Percentiles rank a stretch among this genome's conserved stretches.
Conservation (phyloP, 306 rosid species). For the Vachellia collinsii region DNA sequence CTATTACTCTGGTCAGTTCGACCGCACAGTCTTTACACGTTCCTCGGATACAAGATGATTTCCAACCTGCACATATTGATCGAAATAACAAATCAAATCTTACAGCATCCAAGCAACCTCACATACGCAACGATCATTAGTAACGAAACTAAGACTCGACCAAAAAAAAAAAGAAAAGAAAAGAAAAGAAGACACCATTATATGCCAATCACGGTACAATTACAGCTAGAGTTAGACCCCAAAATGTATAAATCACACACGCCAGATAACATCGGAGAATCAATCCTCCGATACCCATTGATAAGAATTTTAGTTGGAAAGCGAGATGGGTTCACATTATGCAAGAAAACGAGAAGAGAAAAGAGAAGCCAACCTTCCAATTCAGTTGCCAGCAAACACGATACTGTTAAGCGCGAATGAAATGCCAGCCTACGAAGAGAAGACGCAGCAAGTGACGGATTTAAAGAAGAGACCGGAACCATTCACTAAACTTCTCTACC, state of each 20-base stretch:
- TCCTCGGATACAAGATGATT: background rate
- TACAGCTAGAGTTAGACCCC: background rate
- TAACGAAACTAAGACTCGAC: background rate
- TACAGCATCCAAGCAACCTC: background rate
- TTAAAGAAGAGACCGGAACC: background rate
- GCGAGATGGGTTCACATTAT: background rate
- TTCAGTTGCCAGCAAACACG: background rate
- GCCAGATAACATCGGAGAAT: background rate
- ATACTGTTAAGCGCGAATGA: background rate
- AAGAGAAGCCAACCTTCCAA: background rate
- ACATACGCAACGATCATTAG: background rate
- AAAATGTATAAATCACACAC: background rate
- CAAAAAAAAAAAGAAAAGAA: too few relatives aligned
- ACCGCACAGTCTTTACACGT: background rate
- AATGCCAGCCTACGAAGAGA: background rate
- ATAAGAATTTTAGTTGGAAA: background rate
- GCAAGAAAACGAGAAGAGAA: background rate
- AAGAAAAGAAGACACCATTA: too few relatives aligned
- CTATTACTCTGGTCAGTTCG: background rate
- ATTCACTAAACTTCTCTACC: background rate
- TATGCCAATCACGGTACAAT: background rate
- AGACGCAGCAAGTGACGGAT: background rate
- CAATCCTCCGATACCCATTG: background rate
- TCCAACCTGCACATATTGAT: background rate
- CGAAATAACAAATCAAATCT: background rate